Evolutionary conservation across 2,329 filamentous ascomycete genomes (phyloP), one percentile per base, ranked within the genome.

Genomic region (Huntiella abstrusa): DNA sequence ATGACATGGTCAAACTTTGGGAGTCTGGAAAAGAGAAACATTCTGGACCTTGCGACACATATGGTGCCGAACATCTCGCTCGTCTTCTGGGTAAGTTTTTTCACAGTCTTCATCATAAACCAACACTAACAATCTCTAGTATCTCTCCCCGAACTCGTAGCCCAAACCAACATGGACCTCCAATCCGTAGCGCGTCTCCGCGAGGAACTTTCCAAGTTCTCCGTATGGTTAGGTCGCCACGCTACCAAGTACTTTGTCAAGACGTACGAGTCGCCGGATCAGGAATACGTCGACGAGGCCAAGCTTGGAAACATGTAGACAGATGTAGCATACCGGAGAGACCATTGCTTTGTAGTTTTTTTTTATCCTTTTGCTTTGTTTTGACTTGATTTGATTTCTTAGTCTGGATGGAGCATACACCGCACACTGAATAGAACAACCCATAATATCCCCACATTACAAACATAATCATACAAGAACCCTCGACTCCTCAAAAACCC

Each of bases 111-210:
- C 15, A 4, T n/a, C 4, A 19, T 4, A 35, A 28, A 19, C 10
- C 11, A 16, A 33, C 28, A 35, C 41, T 43, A 41, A 44, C 16
- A 34, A 19, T 35, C 19, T 48, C 5, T 54, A 94, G 88, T 92
- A 3, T 81, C 82, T 1, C 77, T 96, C 54, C 88, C 91, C 0
- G 91, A 98, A 58, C 76, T 96, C 36, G 78, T 96, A 51, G 87
- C 87, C 3, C 91, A 98, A 60, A 98, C 91, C 45, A 96, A 96
- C 63, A 94, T 98, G 86, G 91, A 96, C 57, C 71, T 80, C 45
- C 86, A 93, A 59, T 87, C 86, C 2, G 84, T 94, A 37, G 82
- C 80, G 51, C 81, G 86, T 41, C 74, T 96, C 19, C 80, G 86
- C 10, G 85, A 95, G 56, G 91, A 98, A 60, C 71, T 98, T 12